phyloP scores from a whole-genome alignment of 257 asterid genomes.

The Nemophila menziesii region DNA sequence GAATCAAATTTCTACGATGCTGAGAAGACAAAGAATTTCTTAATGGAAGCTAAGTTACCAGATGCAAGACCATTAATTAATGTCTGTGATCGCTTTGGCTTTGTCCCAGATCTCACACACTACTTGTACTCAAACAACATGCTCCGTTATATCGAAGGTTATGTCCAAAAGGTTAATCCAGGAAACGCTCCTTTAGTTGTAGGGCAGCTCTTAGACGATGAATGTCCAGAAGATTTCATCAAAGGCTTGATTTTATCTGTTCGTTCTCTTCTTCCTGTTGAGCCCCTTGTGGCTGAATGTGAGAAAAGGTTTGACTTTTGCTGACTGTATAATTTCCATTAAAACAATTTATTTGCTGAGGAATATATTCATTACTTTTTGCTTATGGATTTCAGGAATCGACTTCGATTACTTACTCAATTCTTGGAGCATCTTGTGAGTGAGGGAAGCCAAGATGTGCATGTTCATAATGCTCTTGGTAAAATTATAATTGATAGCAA shows the following conservation, averaged over 20 bases:
- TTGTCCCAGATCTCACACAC: slow-evolving; percentile 98
- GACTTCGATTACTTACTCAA: slow-evolving; percentile 94
- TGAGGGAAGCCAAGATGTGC: slow-evolving; percentile 99
- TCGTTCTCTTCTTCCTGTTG: slow-evolving; percentile 97
- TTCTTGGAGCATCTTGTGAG: slow-evolving; percentile 99
- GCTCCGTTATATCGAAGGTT: slow-evolving; percentile 99
- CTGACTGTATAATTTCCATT: background rate
- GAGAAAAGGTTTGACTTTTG: slow-evolving; percentile 74
- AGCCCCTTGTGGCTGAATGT: slow-evolving; percentile 96
- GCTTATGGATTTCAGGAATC: slow-evolving; percentile 52
- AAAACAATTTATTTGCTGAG: slow-evolving; percentile 4
- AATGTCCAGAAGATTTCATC: slow-evolving; percentile 97
- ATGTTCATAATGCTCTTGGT: slow-evolving; percentile 97
- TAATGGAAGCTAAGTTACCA: slow-evolving; percentile 98
- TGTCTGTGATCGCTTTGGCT: slow-evolving; percentile 97
- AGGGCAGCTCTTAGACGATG: slow-evolving; percentile 96
- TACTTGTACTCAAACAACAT: slow-evolving; percentile 85
- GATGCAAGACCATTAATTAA: slow-evolving; percentile 97
- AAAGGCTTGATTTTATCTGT: slow-evolving; percentile 94
- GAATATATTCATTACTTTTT: slow-evolving; percentile 17
- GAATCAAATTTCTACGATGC: slow-evolving; percentile 94
- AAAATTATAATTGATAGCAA: slow-evolving; percentile 96
- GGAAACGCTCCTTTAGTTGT: slow-evolving; percentile 99
- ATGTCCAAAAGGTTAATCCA: slow-evolving; percentile 99
- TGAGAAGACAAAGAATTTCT: slow-evolving; percentile 88